These are phyloP conservation scores for Teratosphaeria pseudoeucalypti DNA, from an alignment of 2,329 filamentous ascomycete genomes.

Conservation along the genomic window DNA sequence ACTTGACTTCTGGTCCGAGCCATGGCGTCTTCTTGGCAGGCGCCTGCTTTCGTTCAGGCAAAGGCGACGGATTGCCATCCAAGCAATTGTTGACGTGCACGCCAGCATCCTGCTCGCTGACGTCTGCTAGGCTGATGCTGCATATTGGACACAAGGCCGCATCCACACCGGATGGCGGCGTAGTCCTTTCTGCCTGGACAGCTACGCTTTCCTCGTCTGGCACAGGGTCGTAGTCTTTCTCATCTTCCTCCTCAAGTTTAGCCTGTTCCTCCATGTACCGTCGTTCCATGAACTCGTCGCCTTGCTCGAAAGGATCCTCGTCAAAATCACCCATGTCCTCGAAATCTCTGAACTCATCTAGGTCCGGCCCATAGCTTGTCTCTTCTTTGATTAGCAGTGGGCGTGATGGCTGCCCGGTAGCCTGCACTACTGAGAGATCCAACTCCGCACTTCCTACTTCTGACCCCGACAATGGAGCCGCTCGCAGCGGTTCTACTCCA, in stretches of 20 bases:
- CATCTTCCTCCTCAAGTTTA: slow-evolving; percentile 40
- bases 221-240: slow-evolving; percentile 25
- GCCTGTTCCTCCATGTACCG: slow-evolving; percentile 66
- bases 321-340: slow-evolving; percentile 49
- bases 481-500: not conserved
- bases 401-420: not conserved
- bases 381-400: slow-evolving; percentile 35
- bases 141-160: slow-evolving; percentile 65
- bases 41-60: slow-evolving; percentile 28
- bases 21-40: slow-evolving; percentile 4
- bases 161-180: slow-evolving; percentile 5
- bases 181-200: slow-evolving; percentile 1
- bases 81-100: slow-evolving; percentile 88
- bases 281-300: slow-evolving; percentile 42
- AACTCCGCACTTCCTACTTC: not conserved
- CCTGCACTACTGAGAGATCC: not conserved
- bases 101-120: slow-evolving; percentile 54
- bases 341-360: slow-evolving; percentile 42
- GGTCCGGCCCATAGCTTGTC: slow-evolving; percentile 37
- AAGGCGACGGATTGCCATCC: slow-evolving; percentile 63
- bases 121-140: slow-evolving; percentile 49
- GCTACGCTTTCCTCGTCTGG: slow-evolving; percentile 10
- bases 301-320: slow-evolving; percentile 47
- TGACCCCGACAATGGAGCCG: not conserved
- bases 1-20: slow-evolving; percentile 7